These are phyloP conservation scores for Infundibulicybe gibba DNA, from an alignment of 768 basidiomycete species.

Conservation along the genomic window DNA sequence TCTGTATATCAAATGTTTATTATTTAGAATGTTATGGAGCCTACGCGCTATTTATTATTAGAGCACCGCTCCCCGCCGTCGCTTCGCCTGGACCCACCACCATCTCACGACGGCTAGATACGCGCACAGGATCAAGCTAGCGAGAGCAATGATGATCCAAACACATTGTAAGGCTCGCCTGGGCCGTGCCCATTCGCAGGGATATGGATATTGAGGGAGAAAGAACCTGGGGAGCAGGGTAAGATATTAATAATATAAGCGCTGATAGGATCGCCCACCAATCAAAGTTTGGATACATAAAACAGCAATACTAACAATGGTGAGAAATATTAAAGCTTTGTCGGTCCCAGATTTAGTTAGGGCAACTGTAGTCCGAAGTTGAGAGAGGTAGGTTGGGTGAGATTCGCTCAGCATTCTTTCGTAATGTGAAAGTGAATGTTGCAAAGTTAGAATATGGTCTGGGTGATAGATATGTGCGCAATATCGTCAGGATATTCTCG, in stretches of 20 bases:
- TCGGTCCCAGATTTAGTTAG: slow-evolving; percentile 61
- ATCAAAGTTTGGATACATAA: slow-evolving; percentile 59
- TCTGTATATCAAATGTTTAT: neutral
- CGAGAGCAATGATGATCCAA: slow-evolving; percentile 49
- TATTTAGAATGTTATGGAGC: neutral
- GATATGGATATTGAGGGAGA: slow-evolving; percentile 63
- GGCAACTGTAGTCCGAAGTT: slow-evolving; percentile 62
- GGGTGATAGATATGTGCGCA: slow-evolving; percentile 6
- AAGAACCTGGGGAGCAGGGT: slow-evolving; percentile 42
- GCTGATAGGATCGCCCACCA: slow-evolving; percentile 34
- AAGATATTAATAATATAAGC: neutral
- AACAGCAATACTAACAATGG: slow-evolving; percentile 63
- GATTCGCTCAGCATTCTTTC: slow-evolving; percentile 87
- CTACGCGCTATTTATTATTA: slow-evolving; percentile 7
- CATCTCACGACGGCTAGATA: slow-evolving; percentile 48
- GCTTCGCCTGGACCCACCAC: slow-evolving; percentile 64
- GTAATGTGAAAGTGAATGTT: slow-evolving; percentile 80
- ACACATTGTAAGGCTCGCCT: slow-evolving; percentile 42
- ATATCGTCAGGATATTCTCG: neutral
- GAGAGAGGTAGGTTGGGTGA: slow-evolving; percentile 81
- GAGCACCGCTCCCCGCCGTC: slow-evolving; percentile 19
- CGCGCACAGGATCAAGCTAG: slow-evolving; percentile 36
- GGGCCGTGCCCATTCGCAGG: slow-evolving; percentile 47
- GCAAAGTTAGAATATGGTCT: slow-evolving; percentile 91
- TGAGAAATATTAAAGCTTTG: slow-evolving; percentile 62